Base-by-base conservation (phyloP, 768 basidiomycete species). In the Russula sp. region DNA sequence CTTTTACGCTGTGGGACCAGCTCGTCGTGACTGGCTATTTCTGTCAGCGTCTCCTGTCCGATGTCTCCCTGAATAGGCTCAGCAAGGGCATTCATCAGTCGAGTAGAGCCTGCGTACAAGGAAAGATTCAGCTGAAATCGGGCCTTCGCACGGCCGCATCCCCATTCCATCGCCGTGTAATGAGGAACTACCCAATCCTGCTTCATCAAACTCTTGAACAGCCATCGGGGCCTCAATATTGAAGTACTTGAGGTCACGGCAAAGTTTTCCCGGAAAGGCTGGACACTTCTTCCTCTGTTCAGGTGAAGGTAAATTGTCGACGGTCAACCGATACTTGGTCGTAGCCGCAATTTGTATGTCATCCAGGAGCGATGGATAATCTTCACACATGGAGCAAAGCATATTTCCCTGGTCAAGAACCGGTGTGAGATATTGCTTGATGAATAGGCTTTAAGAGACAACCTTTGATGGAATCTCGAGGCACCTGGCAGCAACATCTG, bases 11-110 rank as follows among this genome's bases (percentile, higher is more conserved):
- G 74, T 9, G 86, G 86, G 26, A 81, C 76, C 65, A 82, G 75
- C 73, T 90, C 89, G 67, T 91, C 89, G 57, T 85, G 84, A 44
- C 84, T 81, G 69, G 91, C 90, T 85, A 89, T 89, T 20, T 81
- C 76, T 57, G 84, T 81, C 48, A 91, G 76, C 8, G 88, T 83
- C 69, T 91, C 89, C 67, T 90, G 88, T 20, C 86, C 82, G 57
- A 90, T 87, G 8, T 70, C 68, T n/a, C 88, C 89, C 88, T 90
- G 67, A 20, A 61, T 24, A 36, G 20, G 24, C 24, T 65, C 40
- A 61, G 61, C 38, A 26, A 40, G 16, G 55, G n/a, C 20, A 38
- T 40, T 24, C 36, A 40, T 68, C 42, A 65, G 64, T 52, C 59
- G 36, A 56, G 32, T 22, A n/a, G 58, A 14, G 32, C 40, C 56